Percentiles rank a stretch among this genome's conserved stretches.
Evolutionary conservation across 192 early-diverging fungal species (phyloP).

Genomic region (Phycomyces blakesleeanus): DNA sequence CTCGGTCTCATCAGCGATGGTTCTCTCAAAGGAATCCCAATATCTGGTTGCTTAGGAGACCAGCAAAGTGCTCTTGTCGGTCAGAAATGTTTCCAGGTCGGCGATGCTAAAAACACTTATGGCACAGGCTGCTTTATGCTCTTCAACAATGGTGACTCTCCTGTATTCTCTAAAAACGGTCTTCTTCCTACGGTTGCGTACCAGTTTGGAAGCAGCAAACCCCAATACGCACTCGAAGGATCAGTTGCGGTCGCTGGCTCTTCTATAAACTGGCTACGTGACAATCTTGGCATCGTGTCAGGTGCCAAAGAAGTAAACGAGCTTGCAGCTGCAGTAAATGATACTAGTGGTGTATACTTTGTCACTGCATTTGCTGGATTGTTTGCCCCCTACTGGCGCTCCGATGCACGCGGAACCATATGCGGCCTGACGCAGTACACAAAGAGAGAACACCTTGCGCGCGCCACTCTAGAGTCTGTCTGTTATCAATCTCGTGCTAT

Average conservation of each 20-base stretch:
- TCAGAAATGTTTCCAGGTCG: constrained; percentile 84
- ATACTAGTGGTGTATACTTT: constrained; percentile 91
- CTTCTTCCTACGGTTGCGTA: constrained; percentile 89
- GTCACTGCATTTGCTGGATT: constrained; percentile 92
- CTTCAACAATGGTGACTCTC: constrained; percentile 80
- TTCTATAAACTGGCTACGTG: constrained; percentile 86
- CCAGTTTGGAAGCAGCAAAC: constrained; percentile 70
- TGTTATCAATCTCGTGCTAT: constrained; percentile 89
- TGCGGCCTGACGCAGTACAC: constrained; percentile 88
- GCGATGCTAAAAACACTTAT: constrained; percentile 94
- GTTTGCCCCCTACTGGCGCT: constrained; percentile 93
- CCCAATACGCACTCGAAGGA: constrained; percentile 87
- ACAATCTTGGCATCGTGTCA: constrained; percentile 78
- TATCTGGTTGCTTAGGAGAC: constrained; percentile 90
- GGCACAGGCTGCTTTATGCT: constrained; percentile 97
- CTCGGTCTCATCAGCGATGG: constrained; percentile 65
- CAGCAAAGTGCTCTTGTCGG: constrained; percentile 94
- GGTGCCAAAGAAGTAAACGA: constrained; percentile 66
- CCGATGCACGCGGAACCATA: constrained; percentile 84
- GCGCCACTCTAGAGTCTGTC: constrained; percentile 86
- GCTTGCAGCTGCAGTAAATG: constrained; percentile 61
- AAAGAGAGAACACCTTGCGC: constrained; percentile 77
- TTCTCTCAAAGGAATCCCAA: constrained; percentile 65
- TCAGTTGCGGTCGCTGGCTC: constrained; percentile 90
- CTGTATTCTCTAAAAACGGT: constrained; percentile 76